Evolutionary conservation across 2,329 filamentous ascomycete species (phyloP).

Genomic region (Trichoderma arundinaceum): DNA sequence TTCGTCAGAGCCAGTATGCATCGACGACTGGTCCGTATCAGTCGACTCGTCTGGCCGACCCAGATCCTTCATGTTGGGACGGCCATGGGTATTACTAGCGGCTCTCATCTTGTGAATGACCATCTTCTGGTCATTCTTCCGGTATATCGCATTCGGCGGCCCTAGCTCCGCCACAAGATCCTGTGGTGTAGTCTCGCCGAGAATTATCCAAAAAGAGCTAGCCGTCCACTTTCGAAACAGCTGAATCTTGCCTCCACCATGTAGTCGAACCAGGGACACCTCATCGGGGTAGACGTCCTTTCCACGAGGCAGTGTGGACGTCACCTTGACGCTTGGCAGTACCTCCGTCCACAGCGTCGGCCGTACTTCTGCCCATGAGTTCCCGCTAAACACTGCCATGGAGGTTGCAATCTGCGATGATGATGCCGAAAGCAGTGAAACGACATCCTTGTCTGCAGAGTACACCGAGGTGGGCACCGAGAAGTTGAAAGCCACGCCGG

Average conservation of each 20-base stretch:
- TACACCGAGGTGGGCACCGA: slow-evolving; percentile 76
- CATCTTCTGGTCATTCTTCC: slow-evolving; percentile 87
- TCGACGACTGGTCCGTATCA: slow-evolving; percentile 77
- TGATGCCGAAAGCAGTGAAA: slow-evolving; percentile 80
- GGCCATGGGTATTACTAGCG: slow-evolving; percentile 56
- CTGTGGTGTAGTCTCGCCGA: slow-evolving; percentile 90
- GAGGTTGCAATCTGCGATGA: slow-evolving; percentile 77
- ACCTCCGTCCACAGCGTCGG: slow-evolving; percentile 75
- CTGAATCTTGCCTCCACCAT: slow-evolving; percentile 79
- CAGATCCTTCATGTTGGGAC: slow-evolving; percentile 52
- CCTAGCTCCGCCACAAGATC: slow-evolving; percentile 90
- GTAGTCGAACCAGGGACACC: slow-evolving; percentile 77
- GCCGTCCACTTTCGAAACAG: slow-evolving; percentile 74
- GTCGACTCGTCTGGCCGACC: slow-evolving; percentile 62
- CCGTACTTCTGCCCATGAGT: slow-evolving; percentile 87
- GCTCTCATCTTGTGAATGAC: slow-evolving; percentile 76
- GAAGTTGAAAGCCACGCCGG: slow-evolving; percentile 92
- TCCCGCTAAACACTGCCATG: slow-evolving; percentile 89
- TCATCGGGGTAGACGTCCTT: slow-evolving; percentile 87
- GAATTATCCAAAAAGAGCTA: slow-evolving; percentile 69
- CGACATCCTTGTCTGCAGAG: slow-evolving; percentile 78
- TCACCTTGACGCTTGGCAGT: slow-evolving; percentile 75
- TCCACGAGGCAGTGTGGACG: slow-evolving; percentile 69
- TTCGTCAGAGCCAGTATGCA: slow-evolving; percentile 73
- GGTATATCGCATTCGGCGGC: slow-evolving; percentile 91